Conservation (phyloP, 805 yeast species). For the Pichia cabralensis region DNA sequence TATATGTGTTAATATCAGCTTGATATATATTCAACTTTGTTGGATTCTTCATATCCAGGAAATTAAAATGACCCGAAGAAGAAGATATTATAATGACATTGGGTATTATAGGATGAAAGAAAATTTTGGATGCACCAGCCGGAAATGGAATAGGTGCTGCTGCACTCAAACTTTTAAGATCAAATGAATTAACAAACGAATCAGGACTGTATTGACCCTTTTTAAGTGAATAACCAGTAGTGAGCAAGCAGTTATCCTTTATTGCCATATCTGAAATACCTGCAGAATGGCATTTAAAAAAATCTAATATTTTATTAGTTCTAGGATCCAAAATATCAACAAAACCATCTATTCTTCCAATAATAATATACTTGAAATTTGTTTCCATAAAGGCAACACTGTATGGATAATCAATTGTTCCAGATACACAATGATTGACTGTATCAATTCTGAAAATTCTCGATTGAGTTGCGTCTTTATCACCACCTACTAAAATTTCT, state of each 20-base stretch:
- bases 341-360: constrained; percentile 52
- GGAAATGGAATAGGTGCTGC: constrained; percentile 79
- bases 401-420: constrained; percentile 32
- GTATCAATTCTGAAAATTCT: constrained; percentile 35
- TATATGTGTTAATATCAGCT: constrained; percentile 40
- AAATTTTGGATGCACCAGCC: constrained; percentile 77
- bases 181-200: constrained; percentile 76
- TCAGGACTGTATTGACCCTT: constrained; percentile 53
- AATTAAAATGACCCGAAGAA: constrained; percentile 70
- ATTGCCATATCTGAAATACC: constrained; percentile 55
- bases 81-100: constrained; percentile 70
- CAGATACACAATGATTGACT: constrained; percentile 27
- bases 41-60: constrained; percentile 78
- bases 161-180: constrained; percentile 60
- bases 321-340: constrained; percentile 56
- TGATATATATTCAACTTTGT: constrained; percentile 55
- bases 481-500: constrained; percentile 37
- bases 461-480: constrained; percentile 15
- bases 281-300: constrained; percentile 52
- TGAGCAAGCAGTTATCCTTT: constrained; percentile 55
- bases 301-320: constrained; percentile 35
- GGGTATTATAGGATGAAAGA: constrained; percentile 80
- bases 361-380: constrained; percentile 41
- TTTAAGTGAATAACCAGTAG: constrained; percentile 72
- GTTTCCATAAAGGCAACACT: constrained; percentile 39